These are phyloP conservation scores for Apiospora phragmitis DNA, from an alignment of 2,329 filamentous ascomycete species.

Conservation along the genomic window DNA sequence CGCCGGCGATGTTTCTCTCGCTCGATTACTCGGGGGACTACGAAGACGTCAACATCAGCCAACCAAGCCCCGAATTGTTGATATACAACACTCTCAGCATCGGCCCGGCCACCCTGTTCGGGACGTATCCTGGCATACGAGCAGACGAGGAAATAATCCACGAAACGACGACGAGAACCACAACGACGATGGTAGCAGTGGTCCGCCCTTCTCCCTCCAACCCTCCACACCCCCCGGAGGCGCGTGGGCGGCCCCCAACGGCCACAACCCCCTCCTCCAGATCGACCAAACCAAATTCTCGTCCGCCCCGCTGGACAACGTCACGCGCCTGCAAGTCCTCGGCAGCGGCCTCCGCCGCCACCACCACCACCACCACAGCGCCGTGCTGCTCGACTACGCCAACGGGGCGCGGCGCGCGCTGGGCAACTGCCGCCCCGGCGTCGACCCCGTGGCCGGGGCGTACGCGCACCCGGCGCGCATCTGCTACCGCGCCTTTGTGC, in stretches of 20 bases:
- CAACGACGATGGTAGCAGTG: not conserved
- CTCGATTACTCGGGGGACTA: not conserved
- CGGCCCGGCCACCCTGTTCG: not conserved
- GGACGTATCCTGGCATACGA: not conserved
- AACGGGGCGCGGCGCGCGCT: constrained; percentile 12
- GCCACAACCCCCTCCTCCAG: no score
- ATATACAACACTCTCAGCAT: not conserved
- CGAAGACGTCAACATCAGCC: constrained; percentile 1
- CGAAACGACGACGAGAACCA: not conserved
- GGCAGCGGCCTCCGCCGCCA: no score
- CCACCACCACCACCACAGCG: no score
- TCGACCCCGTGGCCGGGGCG: not conserved
- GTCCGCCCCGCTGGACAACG: not conserved
- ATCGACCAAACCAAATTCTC: not conserved
- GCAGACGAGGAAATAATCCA: not conserved
- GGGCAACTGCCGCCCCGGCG: constrained; percentile 9
- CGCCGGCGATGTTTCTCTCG: constrained; percentile 6
- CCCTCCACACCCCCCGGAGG: not conserved
- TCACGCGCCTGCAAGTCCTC: not conserved
- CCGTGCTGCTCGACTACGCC: constrained; percentile 7
- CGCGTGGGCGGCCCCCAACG: no score
- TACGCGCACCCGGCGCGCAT: not conserved
- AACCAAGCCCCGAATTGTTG: not conserved
- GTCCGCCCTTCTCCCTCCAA: not conserved
- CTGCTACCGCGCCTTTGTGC: not conserved